Evolutionary conservation across 2,329 filamentous ascomycete genomes (phyloP), one percentile per base, ranked within the genome.

Genomic region (Teratosphaeria viscida): DNA sequence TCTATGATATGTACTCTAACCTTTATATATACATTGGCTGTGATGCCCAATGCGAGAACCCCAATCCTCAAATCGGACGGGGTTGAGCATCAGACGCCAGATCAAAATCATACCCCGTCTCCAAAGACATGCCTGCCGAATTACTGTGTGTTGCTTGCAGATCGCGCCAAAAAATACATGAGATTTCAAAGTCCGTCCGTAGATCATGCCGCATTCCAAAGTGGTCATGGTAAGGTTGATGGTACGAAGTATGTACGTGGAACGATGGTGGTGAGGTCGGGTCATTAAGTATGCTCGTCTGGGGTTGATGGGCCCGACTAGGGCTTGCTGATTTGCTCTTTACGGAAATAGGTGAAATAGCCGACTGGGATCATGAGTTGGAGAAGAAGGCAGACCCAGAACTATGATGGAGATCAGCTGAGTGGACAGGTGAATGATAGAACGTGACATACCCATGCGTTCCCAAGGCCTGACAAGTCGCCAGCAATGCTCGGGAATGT

Each of bases 401-500:
- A 86, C 76, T 79, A 82, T 16, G 29, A 19, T n/a, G n/a, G 1
- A 3, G 16, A 37, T 61, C n/a, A 59, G 54, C 39, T 19, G 8
- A 12, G 29, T 7, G 5, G 10, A 34, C 12, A 2, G 19, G 32
- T 12, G 43, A 10, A 47, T 1, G 14, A 27, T 14, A 5, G 11
- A 61, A 19, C 43, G 84, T 39, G 16, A 23, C 39, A 29, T 49
- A 59, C 54, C 60, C 60, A 62, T n/a, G 55, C 57, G 52, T 62
- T 62, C 16, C 14, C 47, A n/a, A 62, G 57, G n/a, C 61, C 61
- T 26, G 35, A 26, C 23, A 62, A 39, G 32, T 56, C 53, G 54
- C 39, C 76, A 16, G 79, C 79, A 62, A 87, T 78, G 70, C 86
- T 82, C 0, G 85, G 85, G 63, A 85, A 86, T 19, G 86, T 82